A percentile compares a stretch with the other conserved stretches of the same genome.
These are phyloP conservation scores for Fusarium brachygibbosum DNA, from an alignment of 2,329 filamentous ascomycete species.

Conservation along the genomic window DNA sequence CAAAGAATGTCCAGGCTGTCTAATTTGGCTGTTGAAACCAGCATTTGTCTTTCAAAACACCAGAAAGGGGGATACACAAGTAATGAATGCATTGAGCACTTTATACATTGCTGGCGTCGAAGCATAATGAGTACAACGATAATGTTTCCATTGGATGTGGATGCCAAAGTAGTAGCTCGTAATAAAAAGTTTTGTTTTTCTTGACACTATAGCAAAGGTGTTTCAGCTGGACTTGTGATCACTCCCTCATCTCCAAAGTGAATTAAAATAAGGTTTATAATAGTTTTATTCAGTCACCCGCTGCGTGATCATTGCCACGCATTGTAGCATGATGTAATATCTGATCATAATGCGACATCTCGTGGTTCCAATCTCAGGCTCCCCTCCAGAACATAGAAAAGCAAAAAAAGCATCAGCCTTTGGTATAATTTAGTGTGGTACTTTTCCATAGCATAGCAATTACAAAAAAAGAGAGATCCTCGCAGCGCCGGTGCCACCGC, in stretches of 20 bases:
- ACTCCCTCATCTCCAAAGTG: no score
- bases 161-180: not conserved
- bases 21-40: not conserved
- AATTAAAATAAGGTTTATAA: not conserved
- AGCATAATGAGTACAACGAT: not conserved
- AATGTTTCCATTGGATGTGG: not conserved
- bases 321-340: not conserved
- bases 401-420: conserved; percentile 4
- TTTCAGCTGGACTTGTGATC: no score
- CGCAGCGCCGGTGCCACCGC: conserved; percentile 15
- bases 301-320: not conserved
- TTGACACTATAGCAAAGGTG: not conserved
- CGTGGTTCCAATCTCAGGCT: conserved; percentile 24
- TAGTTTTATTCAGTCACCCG: not conserved
- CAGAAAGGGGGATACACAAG: not conserved
- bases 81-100: not conserved
- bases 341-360: not conserved
- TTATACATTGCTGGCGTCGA: conserved; percentile 1
- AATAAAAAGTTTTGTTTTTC: not conserved
- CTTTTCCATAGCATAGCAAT: conserved; percentile 12
- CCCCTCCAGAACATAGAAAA: not conserved
- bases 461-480: conserved; percentile 11
- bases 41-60: not conserved
- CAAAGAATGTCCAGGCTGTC: not conserved
- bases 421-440: conserved; percentile 27